Evolutionary conservation across 148 eudicot species (phyloP).

Genomic region (Rhododendron vialii): DNA sequence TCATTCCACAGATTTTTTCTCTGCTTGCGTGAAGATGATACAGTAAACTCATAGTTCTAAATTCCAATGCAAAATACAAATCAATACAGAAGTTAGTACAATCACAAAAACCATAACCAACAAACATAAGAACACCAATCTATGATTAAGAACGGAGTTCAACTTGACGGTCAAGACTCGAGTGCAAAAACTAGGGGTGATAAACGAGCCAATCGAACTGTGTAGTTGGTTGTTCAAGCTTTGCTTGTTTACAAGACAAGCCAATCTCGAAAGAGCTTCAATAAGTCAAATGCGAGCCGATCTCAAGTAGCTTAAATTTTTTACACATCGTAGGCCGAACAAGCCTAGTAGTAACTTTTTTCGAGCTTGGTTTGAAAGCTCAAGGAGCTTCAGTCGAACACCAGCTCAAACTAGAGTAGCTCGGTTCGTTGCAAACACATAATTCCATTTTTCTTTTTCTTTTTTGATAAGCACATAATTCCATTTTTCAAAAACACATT

Average conservation of each 20-base stretch:
- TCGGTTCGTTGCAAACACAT: neutral
- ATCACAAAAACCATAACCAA: neutral
- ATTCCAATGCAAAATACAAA: neutral
- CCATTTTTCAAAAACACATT: neutral
- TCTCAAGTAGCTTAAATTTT: neutral
- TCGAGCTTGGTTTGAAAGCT: neutral
- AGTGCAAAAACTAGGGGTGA: neutral
- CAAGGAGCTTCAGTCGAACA: neutral
- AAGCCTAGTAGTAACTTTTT: neutral
- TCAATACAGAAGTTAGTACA: neutral
- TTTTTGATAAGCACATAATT: too few relatives aligned
- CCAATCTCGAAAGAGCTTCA: neutral
- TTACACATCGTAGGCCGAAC: neutral
- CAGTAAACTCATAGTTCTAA: neutral
- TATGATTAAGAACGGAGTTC: neutral
- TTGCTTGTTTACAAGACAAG: neutral
- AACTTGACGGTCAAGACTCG: neutral
- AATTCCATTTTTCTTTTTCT: too few relatives aligned
- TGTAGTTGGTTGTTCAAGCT: neutral
- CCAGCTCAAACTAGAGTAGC: neutral
- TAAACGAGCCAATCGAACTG: neutral
- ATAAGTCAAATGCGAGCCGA: neutral
- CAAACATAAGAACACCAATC: neutral
- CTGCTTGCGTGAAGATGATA: neutral
- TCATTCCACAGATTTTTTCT: neutral